These are phyloP conservation scores for Alopecurus myosuroides DNA, from an alignment of 176 grass and related monocot genomes.

Conservation along the genomic window DNA sequence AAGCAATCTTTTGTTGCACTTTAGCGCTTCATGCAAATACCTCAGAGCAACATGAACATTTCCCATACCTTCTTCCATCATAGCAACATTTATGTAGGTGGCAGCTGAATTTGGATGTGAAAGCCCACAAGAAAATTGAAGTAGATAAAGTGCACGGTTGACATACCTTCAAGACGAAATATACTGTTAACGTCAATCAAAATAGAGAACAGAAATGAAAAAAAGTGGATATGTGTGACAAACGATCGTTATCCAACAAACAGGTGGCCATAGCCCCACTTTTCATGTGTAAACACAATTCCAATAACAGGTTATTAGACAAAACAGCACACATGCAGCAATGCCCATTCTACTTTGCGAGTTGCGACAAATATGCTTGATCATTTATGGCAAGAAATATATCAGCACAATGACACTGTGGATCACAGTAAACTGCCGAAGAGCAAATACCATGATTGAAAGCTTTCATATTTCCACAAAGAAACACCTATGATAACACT, in stretches of 20 bases:
- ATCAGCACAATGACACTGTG: neutral
- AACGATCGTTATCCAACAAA: conserved; percentile 20
- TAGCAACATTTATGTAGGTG: conserved; percentile 99
- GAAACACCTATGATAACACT: conserved; percentile 31
- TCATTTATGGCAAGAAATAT: conserved; percentile 3
- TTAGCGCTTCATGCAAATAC: conserved; percentile 97
- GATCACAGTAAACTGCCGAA: neutral
- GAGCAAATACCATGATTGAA: neutral
- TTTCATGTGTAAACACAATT: neutral
- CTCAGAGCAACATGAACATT: conserved; percentile 98
- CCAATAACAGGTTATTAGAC: neutral
- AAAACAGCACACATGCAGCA: conserved; percentile 25
- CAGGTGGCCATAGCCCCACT: neutral
- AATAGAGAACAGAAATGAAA: neutral
- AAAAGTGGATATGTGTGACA: conserved; percentile 2
- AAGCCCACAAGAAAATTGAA: conserved; percentile 92
- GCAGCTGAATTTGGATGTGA: conserved; percentile 99
- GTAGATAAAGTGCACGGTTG: conserved; percentile 93
- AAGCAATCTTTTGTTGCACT: conserved; percentile 97
- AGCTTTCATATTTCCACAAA: conserved; percentile 17
- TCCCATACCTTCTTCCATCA: conserved; percentile 99
- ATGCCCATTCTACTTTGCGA: conserved; percentile 3
- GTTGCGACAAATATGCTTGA: conserved; percentile 11
- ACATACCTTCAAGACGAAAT: conserved; percentile 74
- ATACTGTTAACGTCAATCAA: conserved; percentile 22